Percentiles rank a stretch among this genome's conserved stretches.
Evolutionary conservation across 1,284 basidiomycete genomes (phyloP).

Genomic region (Schizopora paradoxa): DNA sequence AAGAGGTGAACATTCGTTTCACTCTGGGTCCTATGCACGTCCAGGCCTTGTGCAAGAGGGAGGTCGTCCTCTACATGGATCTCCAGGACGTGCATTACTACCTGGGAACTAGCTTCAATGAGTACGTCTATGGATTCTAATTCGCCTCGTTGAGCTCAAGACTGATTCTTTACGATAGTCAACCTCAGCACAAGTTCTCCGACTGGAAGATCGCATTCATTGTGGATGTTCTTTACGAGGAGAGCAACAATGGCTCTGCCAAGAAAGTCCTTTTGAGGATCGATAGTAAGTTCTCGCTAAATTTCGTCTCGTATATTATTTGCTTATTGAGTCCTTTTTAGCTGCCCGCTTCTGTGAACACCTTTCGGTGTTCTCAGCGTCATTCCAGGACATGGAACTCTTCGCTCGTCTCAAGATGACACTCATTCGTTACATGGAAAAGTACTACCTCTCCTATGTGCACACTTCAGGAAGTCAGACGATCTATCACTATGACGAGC

Average conservation of each 20-base stretch:
- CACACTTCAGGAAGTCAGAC: conserved; percentile 24
- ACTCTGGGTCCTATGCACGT: conserved; percentile 28
- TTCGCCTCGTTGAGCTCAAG: background rate
- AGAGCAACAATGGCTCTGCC: conserved; percentile 21
- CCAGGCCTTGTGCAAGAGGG: conserved; percentile 28
- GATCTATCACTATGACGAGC: conserved; percentile 22
- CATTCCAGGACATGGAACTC: conserved; percentile 23
- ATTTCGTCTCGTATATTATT: background rate
- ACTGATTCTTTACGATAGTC: conserved; percentile 12
- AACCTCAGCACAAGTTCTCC: conserved; percentile 13
- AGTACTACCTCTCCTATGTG: conserved; percentile 28
- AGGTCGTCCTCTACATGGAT: conserved; percentile 29
- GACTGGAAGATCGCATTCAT: conserved; percentile 30
- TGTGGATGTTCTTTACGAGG: conserved; percentile 24
- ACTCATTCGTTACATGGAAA: conserved; percentile 26
- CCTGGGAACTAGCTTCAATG: conserved; percentile 21
- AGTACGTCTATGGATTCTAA: conserved; percentile 19
- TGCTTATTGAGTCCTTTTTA: conserved; percentile 11
- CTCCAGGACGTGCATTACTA: conserved; percentile 28
- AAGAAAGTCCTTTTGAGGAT: conserved; percentile 25
- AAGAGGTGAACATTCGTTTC: conserved; percentile 25
- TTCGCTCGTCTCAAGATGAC: conserved; percentile 19
- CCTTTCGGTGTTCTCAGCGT: conserved; percentile 23
- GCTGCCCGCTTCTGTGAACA: conserved; percentile 26
- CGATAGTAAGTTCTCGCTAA: conserved; percentile 26